A percentile compares a stretch with the other conserved stretches of the same genome.
Conservation (phyloP, 192 early-diverging fungal species). For the Funneliformis geosporum region DNA sequence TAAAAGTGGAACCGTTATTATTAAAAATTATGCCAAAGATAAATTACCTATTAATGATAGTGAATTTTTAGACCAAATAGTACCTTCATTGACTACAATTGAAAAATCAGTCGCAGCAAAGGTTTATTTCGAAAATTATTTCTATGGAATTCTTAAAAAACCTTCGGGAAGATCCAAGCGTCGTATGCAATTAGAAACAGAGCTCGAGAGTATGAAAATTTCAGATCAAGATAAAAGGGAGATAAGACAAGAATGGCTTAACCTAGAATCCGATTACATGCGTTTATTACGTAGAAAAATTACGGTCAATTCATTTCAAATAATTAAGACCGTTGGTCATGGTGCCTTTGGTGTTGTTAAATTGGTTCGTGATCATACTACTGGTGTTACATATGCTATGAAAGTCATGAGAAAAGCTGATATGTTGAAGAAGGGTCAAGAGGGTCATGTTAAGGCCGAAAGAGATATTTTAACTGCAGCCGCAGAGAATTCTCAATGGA, state of each 20-base stretch:
- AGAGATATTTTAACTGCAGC: conserved; percentile 69
- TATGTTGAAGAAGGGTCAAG: conserved; percentile 71
- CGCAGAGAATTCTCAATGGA: conserved; percentile 66
- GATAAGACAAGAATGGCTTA: conserved; percentile 53
- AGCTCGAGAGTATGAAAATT: conserved; percentile 49
- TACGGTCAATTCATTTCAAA: conserved; percentile 57
- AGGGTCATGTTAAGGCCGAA: conserved; percentile 73
- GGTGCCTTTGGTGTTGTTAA: conserved; percentile 82
- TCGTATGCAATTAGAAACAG: conserved; percentile 53
- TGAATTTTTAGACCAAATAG: neutral
- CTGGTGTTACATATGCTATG: conserved; percentile 77
- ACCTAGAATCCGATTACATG: conserved; percentile 56
- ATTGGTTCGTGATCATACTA: conserved; percentile 73
- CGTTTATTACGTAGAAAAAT: conserved; percentile 45
- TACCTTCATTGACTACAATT: conserved; percentile 53
- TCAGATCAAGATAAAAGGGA: conserved; percentile 53
- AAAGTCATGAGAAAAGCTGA: conserved; percentile 76
- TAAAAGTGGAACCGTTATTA: neutral
- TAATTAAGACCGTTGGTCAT: conserved; percentile 75
- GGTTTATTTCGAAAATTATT: conserved; percentile 63
- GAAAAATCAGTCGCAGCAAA: conserved; percentile 62
- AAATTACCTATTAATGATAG: no score
- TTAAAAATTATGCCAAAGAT: neutral
- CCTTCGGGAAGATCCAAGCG: conserved; percentile 50
- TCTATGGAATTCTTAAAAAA: conserved; percentile 52